Evolutionary conservation across 768 basidiomycete genomes (phyloP).

Genomic region (Aureoboletus auriporus): DNA sequence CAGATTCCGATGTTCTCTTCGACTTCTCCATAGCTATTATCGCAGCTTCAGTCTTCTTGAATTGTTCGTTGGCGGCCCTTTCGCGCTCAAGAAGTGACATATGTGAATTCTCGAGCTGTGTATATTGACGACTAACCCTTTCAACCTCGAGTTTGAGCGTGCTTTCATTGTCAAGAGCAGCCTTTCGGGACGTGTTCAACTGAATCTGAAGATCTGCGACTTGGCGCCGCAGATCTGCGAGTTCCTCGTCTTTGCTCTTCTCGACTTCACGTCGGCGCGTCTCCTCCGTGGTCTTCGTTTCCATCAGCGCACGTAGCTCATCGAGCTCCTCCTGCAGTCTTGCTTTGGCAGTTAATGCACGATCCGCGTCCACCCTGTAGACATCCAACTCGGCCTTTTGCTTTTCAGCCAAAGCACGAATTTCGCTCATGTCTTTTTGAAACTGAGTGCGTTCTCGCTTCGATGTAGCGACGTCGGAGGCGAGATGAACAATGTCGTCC

Average conservation of each 20-base stretch:
- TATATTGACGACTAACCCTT: conserved; percentile 54
- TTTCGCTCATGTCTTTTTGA: conserved; percentile 58
- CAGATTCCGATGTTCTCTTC: conserved; percentile 65
- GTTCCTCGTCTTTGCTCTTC: conserved; percentile 83
- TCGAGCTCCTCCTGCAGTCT: conserved; percentile 83
- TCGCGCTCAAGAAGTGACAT: conserved; percentile 62
- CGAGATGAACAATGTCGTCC: conserved; percentile 54
- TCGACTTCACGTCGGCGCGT: conserved; percentile 79
- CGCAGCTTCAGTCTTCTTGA: conserved; percentile 44
- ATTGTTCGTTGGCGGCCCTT: conserved; percentile 45
- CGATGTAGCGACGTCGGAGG: conserved; percentile 48
- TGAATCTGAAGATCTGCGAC: conserved; percentile 60
- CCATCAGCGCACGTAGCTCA: conserved; percentile 77
- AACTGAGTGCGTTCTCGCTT: conserved; percentile 52
- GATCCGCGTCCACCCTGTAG: conserved; percentile 52
- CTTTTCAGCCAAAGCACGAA: conserved; percentile 66
- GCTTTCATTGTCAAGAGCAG: conserved; percentile 61
- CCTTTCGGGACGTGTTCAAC: conserved; percentile 58
- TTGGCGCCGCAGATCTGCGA: conserved; percentile 65
- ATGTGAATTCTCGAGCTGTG: conserved; percentile 56
- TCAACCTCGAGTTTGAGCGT: conserved; percentile 78
- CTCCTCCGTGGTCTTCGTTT: conserved; percentile 84
- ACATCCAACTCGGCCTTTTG: conserved; percentile 59
- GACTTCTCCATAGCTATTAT: conserved; percentile 63
- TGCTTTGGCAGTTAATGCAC: conserved; percentile 40